A percentile compares a stretch with the other conserved stretches of the same genome.
Evolutionary conservation across 2,329 filamentous ascomycete genomes (phyloP).

Genomic region (Exophiala sp.): DNA sequence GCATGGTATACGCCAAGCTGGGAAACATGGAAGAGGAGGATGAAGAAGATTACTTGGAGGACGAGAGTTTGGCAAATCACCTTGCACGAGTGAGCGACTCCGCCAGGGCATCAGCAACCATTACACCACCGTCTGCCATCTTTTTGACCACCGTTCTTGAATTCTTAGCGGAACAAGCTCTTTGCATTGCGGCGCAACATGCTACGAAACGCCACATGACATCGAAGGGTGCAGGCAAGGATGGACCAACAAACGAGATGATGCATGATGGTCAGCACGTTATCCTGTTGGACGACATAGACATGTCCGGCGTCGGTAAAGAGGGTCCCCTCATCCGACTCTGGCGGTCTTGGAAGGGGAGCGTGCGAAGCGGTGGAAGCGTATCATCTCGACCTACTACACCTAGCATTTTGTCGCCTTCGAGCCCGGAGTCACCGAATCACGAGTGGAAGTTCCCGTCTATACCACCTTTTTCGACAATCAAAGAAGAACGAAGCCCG

Average conservation of each 20-base stretch:
- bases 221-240: slow-evolving; percentile 48
- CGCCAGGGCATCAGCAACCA: slow-evolving; percentile 58
- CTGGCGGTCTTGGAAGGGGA: slow-evolving; percentile 95
- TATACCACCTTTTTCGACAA: slow-evolving; percentile 31
- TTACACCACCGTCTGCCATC: slow-evolving; percentile 89
- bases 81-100: slow-evolving; percentile 40
- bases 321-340: slow-evolving; percentile 83
- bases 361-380: slow-evolving; percentile 54
- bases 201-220: slow-evolving; percentile 65
- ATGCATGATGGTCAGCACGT: slow-evolving; percentile 53
- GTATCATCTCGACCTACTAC: slow-evolving; percentile 49
- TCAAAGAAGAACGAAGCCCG: slow-evolving; percentile 27
- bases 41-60: slow-evolving; percentile 81
- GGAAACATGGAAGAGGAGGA: slow-evolving; percentile 98
- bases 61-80: slow-evolving; percentile 63
- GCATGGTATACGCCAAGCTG: slow-evolving; percentile 97
- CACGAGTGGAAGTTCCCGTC: slow-evolving; percentile 35
- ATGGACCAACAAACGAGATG: slow-evolving; percentile 42
- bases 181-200: slow-evolving; percentile 82
- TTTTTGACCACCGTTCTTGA: slow-evolving; percentile 94
- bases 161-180: slow-evolving; percentile 84
- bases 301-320: slow-evolving; percentile 89
- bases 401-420: slow-evolving; percentile 28
- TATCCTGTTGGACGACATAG: slow-evolving; percentile 80
- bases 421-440: slow-evolving; percentile 33